A percentile compares a stretch with the other conserved stretches of the same genome.
phyloP scores from a whole-genome alignment of 257 asterid species.

The Verbascum thapsus region DNA sequence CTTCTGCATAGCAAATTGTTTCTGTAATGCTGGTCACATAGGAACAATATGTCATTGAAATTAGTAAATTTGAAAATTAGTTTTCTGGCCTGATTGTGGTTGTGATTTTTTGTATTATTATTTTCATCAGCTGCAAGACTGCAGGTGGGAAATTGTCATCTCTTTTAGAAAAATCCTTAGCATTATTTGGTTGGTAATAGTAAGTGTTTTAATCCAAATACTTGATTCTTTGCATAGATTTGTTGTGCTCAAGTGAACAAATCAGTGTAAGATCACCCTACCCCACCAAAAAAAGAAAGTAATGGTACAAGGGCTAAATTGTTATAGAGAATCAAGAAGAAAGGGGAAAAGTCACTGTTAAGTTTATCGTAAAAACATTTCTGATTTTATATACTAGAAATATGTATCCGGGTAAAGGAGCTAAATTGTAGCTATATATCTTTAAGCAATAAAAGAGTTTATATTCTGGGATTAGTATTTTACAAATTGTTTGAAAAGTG shows the following conservation, averaged over 20 bases:
- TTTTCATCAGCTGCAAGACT: background rate
- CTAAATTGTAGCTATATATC: constrained; percentile 5
- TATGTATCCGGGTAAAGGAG: background rate
- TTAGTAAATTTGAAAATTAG: background rate
- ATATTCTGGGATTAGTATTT: too few species aligned
- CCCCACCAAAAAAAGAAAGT: constrained; percentile 9
- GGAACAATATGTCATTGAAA: background rate
- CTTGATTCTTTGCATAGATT: background rate
- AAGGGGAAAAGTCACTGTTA: background rate
- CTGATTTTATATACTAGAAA: background rate
- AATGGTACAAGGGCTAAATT: constrained; percentile 9
- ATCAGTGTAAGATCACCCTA: constrained; percentile 14
- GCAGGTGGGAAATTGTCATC: background rate
- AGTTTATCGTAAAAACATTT: background rate
- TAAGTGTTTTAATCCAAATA: background rate
- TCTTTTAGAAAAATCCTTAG: background rate
- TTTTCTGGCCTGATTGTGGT: constrained; percentile 5
- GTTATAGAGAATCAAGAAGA: background rate
- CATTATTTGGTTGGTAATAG: background rate
- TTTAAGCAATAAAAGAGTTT: background rate
- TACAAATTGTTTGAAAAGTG: too few species aligned
- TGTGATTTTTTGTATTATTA: background rate
- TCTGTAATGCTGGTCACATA: background rate
- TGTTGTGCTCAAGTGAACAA: background rate
- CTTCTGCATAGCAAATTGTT: constrained; percentile 9